phyloP scores from a whole-genome alignment of 148 eudicot species.

The Amaranthus cruentus region DNA sequence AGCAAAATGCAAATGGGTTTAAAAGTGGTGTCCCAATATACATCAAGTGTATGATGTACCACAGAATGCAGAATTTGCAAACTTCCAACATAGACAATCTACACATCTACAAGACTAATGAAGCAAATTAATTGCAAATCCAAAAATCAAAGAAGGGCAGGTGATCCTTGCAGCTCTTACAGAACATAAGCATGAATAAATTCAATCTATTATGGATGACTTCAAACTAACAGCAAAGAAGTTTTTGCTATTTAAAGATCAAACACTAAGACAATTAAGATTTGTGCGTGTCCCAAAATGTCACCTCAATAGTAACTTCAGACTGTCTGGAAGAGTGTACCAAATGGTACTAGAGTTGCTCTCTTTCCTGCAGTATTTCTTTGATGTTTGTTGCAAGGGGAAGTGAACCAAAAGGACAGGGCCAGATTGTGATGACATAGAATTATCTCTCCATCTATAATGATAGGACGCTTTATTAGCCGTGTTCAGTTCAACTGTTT shows the following conservation, averaged over 20 bases:
- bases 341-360: slow-evolving; percentile 5
- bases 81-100: no score
- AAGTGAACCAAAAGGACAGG: slow-evolving; percentile 23
- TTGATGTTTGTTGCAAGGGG: slow-evolving; percentile 16
- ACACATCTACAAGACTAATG: no score
- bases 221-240: background rate
- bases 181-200: background rate
- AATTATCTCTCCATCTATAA: slow-evolving; percentile 12
- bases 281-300: background rate
- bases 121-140: no score
- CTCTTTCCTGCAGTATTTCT: slow-evolving; percentile 3
- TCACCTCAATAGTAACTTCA: slow-evolving; percentile 15
- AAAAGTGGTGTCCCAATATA: background rate
- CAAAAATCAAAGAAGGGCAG: background rate
- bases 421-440: slow-evolving; percentile 14
- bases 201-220: background rate
- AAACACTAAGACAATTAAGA: background rate
- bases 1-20: background rate
- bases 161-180: background rate
- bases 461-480: slow-evolving; percentile 5
- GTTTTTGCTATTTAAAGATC: background rate
- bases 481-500: background rate
- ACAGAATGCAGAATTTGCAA: background rate
- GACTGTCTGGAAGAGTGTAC: slow-evolving; percentile 8
- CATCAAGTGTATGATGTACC: background rate